Evolutionary conservation across 2,329 filamentous ascomycete species (phyloP), one percentile per base, ranked within the genome.

Genomic region (Podosphaera leucotricha): DNA sequence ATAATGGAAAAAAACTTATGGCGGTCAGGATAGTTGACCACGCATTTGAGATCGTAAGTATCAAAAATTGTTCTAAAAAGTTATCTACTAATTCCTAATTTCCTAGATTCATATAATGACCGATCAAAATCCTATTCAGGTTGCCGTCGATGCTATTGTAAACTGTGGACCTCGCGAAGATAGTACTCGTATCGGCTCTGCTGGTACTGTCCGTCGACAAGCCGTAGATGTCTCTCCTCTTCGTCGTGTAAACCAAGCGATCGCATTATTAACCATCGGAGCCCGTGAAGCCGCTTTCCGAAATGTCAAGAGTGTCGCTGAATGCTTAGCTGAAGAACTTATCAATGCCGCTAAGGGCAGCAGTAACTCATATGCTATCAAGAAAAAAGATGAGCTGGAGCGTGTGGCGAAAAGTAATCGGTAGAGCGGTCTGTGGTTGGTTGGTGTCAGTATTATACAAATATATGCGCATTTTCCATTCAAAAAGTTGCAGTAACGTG

Each of bases 311-410:
- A 86, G 80, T 64, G 92, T 98, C 65, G 86, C 92, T 61, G 90
- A 98, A 77, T 95, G 90, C 75, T 73, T 98, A 61, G 90, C 90
- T 64, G 92, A 98, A 72, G 90, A 98, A 79, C 77, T 98, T 66
- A 95, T 98, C 80, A 98, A 98, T 77, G 92, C 92, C 65, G 92
- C 92, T 68, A 98, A 98, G 84, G 90, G 90, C 64, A 92, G 81
- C 79, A 92, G 82, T 72, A 98, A 98, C 85, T 94, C 86, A 58
- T 98, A 95, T 68, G 90, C 92, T 62, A 98, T 98, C 80, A 98
- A 98, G 85, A 98, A 98, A 85, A 98, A 98, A 87, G 90, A 98
- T 69, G 92, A 98, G 81, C 71, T 98, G 72, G 90, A 98, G 81
- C 90, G 90, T 90, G 90, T 98, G 61, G 90, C 90, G 71, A 98